Conservation (phyloP, 1,284 basidiomycete genomes). For the Sporisorium sorghi region DNA sequence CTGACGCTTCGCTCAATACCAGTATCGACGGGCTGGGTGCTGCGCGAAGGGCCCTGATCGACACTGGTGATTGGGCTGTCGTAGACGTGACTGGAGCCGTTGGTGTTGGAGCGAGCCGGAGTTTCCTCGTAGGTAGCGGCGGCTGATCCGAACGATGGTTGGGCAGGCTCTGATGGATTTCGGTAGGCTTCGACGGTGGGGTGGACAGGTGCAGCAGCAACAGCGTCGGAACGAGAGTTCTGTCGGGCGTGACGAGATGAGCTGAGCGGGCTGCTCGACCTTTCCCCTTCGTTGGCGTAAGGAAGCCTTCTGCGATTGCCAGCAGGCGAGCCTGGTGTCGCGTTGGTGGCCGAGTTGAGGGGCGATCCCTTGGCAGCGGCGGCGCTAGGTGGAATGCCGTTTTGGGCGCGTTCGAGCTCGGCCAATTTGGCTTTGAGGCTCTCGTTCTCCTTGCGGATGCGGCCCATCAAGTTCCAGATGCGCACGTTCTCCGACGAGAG, state of each 20-base stretch:
- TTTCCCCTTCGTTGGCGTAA: constrained; percentile 20
- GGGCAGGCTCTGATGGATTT: background rate
- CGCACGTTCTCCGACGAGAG: constrained; percentile 60
- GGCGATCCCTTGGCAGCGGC: constrained; percentile 29
- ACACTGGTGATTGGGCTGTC: constrained; percentile 42
- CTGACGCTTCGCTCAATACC: constrained; percentile 18
- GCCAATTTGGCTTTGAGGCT: constrained; percentile 49
- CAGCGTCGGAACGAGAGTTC: constrained; percentile 29
- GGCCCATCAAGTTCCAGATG: constrained; percentile 65
- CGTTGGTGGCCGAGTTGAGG: constrained; percentile 16
- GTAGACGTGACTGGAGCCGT: constrained; percentile 17
- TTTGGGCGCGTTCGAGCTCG: constrained; percentile 38
- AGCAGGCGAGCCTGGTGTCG: constrained; percentile 38
- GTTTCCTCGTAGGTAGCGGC: constrained; percentile 8
- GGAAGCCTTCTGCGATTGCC: constrained; percentile 39
- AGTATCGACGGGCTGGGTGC: constrained; percentile 27
- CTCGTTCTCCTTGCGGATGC: constrained; percentile 63
- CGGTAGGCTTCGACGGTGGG: background rate
- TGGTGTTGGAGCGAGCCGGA: constrained; percentile 14
- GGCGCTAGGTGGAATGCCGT: constrained; percentile 13
- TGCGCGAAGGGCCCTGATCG: constrained; percentile 40
- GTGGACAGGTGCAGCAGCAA: constrained; percentile 4
- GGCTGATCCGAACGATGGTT: constrained; percentile 8
- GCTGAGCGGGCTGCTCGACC: constrained; percentile 42
- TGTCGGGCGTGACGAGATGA: constrained; percentile 35